Percentiles rank a stretch among this genome's conserved stretches.
phyloP scores from a whole-genome alignment of 140 eudicot genomes.

The Oenanthe javanica region DNA sequence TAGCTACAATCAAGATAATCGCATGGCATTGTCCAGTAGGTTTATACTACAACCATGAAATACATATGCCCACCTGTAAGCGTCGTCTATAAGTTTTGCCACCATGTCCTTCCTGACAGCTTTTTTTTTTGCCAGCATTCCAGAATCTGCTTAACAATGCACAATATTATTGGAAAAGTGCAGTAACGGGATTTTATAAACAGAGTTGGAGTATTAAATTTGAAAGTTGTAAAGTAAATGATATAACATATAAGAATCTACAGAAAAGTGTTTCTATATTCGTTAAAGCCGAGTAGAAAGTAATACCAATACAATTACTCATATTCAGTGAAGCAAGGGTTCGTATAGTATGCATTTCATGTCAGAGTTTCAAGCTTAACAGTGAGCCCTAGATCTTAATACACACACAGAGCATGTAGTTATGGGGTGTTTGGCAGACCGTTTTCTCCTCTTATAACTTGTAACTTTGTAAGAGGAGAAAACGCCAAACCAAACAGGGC shows the following conservation, averaged over 20 bases:
- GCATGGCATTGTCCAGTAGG: background rate
- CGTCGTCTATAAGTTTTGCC: constrained; percentile 83
- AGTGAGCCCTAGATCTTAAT: background rate
- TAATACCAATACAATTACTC: background rate
- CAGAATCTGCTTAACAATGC: constrained; percentile 52
- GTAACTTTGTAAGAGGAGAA: too few species aligned
- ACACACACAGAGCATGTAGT: background rate
- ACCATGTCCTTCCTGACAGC: constrained; percentile 63
- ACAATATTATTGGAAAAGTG: background rate
- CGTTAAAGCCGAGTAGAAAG: background rate
- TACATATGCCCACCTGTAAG: constrained; percentile 60
- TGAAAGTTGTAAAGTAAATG: background rate
- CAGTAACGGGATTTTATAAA: background rate
- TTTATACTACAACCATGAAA: background rate
- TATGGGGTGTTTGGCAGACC: too few species aligned
- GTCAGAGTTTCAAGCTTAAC: background rate
- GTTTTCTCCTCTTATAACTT: too few species aligned
- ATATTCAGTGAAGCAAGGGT: background rate
- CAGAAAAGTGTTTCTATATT: background rate
- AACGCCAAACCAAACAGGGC: too few species aligned
- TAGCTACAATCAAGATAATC: background rate
- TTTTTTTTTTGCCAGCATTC: constrained; percentile 32
- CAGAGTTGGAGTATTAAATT: background rate
- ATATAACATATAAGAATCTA: background rate
- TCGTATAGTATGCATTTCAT: background rate